Evolutionary conservation across 345 rosid species (phyloP).

Genomic region (Laguncularia racemosa): DNA sequence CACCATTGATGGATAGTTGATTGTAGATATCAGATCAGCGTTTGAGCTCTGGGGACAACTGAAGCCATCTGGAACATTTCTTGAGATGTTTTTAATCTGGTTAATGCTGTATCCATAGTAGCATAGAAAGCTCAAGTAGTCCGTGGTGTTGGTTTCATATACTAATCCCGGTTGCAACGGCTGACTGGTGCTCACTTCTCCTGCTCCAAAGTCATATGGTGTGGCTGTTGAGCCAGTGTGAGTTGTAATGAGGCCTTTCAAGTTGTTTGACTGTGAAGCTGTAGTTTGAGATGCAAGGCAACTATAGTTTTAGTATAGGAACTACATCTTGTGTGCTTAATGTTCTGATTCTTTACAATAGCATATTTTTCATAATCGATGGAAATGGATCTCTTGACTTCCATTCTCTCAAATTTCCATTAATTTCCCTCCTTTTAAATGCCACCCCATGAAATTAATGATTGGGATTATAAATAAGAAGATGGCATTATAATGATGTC

Average conservation of each 20-base stretch:
- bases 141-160: conserved; percentile 50
- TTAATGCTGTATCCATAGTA: conserved; percentile 40
- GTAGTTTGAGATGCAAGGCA: conserved; percentile 4
- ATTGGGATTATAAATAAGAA: too few species aligned
- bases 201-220: conserved; percentile 59
- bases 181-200: conserved; percentile 47
- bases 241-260: conserved; percentile 39
- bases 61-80: conserved; percentile 31
- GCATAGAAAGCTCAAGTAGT: conserved; percentile 72
- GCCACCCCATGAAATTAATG: too few species aligned
- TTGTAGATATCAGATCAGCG: conserved; percentile 37
- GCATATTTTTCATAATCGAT: too few species aligned
- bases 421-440: too few species aligned
- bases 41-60: conserved; percentile 46
- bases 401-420: too few species aligned
- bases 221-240: conserved; percentile 57
- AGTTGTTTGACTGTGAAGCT: conserved; percentile 57
- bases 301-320: background rate
- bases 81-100: conserved; percentile 34
- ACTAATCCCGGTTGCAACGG: conserved; percentile 57
- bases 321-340: too few species aligned
- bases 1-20: conserved; percentile 77
- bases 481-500: too few species aligned
- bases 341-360: too few species aligned
- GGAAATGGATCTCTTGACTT: too few species aligned